These are phyloP conservation scores for Jasminum sambac DNA, from an alignment of 257 asterid genomes.

Conservation along the genomic window DNA sequence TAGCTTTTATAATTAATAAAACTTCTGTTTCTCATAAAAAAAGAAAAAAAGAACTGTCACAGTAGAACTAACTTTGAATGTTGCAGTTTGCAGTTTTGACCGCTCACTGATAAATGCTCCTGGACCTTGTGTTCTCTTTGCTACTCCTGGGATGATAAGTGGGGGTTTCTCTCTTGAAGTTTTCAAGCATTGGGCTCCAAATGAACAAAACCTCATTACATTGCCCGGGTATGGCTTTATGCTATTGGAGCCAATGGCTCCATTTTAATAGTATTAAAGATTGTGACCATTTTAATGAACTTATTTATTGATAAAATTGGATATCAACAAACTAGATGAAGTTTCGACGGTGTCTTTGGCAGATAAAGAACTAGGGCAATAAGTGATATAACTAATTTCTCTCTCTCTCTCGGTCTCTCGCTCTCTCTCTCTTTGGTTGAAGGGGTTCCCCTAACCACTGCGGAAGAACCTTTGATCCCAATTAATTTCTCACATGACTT, in stretches of 20 bases:
- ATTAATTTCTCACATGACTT: background rate
- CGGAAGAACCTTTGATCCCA: too few relatives aligned
- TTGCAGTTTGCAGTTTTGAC: slow-evolving; percentile 73
- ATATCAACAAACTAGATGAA: background rate
- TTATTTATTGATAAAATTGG: slow-evolving; percentile 4
- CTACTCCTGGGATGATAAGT: slow-evolving; percentile 93
- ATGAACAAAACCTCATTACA: slow-evolving; percentile 68
- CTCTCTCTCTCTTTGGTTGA: too few relatives aligned
- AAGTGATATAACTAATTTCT: background rate
- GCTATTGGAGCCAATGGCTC: slow-evolving; percentile 1
- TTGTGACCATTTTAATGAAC: background rate
- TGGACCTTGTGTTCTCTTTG: slow-evolving; percentile 95
- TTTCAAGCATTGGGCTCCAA: slow-evolving; percentile 93
- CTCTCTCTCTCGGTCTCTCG: too few relatives aligned
- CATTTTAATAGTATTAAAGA: background rate
- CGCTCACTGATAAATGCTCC: slow-evolving; percentile 81
- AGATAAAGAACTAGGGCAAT: background rate
- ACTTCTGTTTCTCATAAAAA: too few relatives aligned
- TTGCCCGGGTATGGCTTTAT: slow-evolving; percentile 72
- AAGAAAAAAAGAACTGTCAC: too few relatives aligned
- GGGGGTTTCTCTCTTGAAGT: slow-evolving; percentile 97
- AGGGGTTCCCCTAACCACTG: too few relatives aligned
- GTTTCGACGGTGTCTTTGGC: background rate
- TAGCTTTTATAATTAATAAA: too few relatives aligned
- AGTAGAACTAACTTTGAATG: slow-evolving; percentile 22